Percentiles rank a stretch among this genome's conserved stretches.
Evolutionary conservation across 768 basidiomycete genomes (phyloP).

Genomic region (Rhodotorula babjevae): DNA sequence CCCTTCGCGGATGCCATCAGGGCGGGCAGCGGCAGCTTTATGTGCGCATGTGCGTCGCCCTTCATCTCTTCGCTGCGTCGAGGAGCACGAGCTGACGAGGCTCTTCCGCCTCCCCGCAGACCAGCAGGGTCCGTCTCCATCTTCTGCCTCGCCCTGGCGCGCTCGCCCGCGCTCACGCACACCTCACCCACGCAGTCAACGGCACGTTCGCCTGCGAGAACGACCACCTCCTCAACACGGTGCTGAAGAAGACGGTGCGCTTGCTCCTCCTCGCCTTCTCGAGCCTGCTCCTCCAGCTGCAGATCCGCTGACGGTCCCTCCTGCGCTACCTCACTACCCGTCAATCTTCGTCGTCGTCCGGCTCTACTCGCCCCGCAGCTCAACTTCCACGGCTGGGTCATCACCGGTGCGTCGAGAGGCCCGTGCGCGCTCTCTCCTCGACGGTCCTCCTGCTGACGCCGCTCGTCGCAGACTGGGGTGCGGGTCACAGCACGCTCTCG

Average conservation of each 20-base stretch:
- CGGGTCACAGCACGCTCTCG: neutral
- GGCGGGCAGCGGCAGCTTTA: slow-evolving; percentile 24
- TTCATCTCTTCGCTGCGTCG: too few species aligned
- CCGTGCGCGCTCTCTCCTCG: too few species aligned
- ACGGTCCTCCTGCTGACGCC: too few species aligned
- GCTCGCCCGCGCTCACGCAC: too few species aligned
- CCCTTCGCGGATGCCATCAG: slow-evolving; percentile 13
- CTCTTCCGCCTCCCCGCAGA: too few species aligned
- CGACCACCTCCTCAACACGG: slow-evolving; percentile 62
- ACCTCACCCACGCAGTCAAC: neutral
- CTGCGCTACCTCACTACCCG: too few species aligned
- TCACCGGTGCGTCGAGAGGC: too few species aligned
- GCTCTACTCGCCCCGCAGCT: neutral
- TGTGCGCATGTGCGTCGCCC: slow-evolving; percentile 36
- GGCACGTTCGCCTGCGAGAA: slow-evolving; percentile 61
- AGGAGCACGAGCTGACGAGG: too few species aligned
- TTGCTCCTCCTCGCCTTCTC: neutral
- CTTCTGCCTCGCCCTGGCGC: slow-evolving; percentile 6
- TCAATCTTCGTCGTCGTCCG: too few species aligned
- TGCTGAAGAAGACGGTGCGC: slow-evolving; percentile 61
- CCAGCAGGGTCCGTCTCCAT: slow-evolving; percentile 19
- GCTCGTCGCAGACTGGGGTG: slow-evolving; percentile 15
- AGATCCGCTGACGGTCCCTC: neutral
- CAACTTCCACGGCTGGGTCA: neutral
- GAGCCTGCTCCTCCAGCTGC: too few species aligned